Evolutionary conservation across 2,329 filamentous ascomycete species (phyloP), one percentile per base, ranked within the genome.

Genomic region (Fusarium gaditjirri): DNA sequence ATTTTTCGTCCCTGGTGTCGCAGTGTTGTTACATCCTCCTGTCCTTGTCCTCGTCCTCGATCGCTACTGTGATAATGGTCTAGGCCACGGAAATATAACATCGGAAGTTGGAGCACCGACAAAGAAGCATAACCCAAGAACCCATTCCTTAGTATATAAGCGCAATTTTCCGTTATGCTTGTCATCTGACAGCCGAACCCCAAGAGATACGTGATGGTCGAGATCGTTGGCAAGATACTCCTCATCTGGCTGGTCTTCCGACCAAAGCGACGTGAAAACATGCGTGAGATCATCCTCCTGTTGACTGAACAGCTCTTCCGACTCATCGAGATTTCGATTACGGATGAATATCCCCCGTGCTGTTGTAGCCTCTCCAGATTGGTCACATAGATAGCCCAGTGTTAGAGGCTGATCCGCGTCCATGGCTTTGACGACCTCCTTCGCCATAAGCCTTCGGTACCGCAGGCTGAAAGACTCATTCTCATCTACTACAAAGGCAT

Each of bases 81-180:
- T 13, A 3, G 76, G 76, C 75, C 76, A 78, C 3, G 76, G 76
- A 43, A 78, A 77, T 1, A 77, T 19, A 7, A 77, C 73, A 5
- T 71, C 29, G 16, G 50, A 69, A 6, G 31, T 57, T 3, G 58
- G 14, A 42, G 33, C 64, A 6, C 63, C 56, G 2, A 58, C 39
- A 36, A 77, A 78, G 62, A 75, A 78, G 39, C 74, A 78, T 3
- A 78, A 27, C 1, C 76, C 76, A 19, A 72, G 64, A 44, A 76
- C 38, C 76, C 76, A 78, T 6, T 54, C 39, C 9, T 61, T 70
- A 0, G 71, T 57, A 16, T 72, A 67, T 8, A 78, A n/a, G 2
- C 35, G 70, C 6, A 78, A 74, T 13, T 25, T 27, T 5, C 25
- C 27, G 1, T 47, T 7, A 2, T 10, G 6, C 1, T 14, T 13